Percentiles rank a stretch among this genome's conserved stretches.
phyloP scores from a whole-genome alignment of 352 stramenopile species.

The Globisporangium viniferum region DNA sequence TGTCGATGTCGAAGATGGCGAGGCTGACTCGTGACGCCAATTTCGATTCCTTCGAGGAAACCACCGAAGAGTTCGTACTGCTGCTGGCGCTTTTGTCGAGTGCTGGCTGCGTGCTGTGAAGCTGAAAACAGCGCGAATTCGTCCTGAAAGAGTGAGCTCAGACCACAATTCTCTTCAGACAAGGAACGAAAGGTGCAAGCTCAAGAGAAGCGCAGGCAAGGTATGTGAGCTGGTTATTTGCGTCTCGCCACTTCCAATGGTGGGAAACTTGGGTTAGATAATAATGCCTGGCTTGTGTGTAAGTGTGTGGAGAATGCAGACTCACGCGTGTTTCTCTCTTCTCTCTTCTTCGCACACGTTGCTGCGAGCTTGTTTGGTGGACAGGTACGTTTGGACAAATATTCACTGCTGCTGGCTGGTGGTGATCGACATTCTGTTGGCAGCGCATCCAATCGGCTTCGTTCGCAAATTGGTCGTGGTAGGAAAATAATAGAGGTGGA shows the following conservation, averaged over 20 bases:
- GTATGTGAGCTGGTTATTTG: background rate
- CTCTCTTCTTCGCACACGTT: background rate
- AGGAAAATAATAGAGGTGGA: background rate
- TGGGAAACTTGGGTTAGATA: background rate
- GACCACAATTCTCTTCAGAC: background rate
- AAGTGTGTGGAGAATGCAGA: background rate
- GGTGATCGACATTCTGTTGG: background rate
- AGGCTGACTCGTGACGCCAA: background rate
- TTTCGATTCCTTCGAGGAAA: background rate
- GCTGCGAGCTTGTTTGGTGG: background rate
- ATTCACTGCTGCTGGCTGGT: background rate
- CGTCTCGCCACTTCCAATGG: conserved; percentile 4
- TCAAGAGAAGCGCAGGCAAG: background rate
- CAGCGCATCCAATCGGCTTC: background rate
- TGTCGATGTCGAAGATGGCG: background rate
- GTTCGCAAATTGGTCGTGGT: conserved; percentile 6
- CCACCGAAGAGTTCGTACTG: background rate
- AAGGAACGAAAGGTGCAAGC: background rate
- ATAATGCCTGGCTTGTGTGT: background rate
- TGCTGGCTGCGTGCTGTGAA: background rate
- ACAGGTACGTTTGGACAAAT: conserved; percentile 1
- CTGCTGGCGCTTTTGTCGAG: background rate
- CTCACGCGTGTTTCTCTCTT: background rate
- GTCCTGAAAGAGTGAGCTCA: background rate
- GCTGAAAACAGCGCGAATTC: background rate